Conservation (phyloP, 2,329 filamentous ascomycete genomes). For the Aspergillus pseudotamarii region DNA sequence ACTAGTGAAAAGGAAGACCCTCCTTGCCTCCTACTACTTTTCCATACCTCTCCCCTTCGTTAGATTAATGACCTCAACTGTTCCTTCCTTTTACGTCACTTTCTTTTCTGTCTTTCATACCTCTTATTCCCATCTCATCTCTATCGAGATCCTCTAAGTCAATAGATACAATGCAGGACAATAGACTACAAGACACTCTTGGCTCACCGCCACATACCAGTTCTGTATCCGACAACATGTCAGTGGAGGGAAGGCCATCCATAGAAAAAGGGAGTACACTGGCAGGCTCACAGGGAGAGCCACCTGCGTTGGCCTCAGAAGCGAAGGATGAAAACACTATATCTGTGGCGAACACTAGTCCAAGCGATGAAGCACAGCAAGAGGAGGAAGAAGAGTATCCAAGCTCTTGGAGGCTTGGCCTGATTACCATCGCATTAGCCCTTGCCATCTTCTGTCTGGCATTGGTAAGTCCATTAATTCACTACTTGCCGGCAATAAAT, state of each 20-base stretch:
- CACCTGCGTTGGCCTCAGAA: background rate
- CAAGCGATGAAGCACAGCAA: slow-evolving; percentile 16
- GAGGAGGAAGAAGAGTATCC: slow-evolving; percentile 36
- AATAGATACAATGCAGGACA: background rate
- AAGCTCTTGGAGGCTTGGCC: slow-evolving; percentile 30
- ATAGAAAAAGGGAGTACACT: slow-evolving; percentile 29
- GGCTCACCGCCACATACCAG: slow-evolving; percentile 1
- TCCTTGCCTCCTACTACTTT: background rate
- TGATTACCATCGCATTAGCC: slow-evolving; percentile 42
- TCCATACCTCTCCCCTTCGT: background rate
- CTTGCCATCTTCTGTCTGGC: slow-evolving; percentile 44
- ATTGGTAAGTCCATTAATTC: slow-evolving; percentile 26
- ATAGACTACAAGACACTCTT: background rate
- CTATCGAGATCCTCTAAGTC: background rate
- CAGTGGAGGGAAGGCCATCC: slow-evolving; percentile 5
- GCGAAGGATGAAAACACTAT: background rate
- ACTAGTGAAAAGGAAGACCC: no score
- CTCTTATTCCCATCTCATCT: background rate
- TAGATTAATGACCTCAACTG: background rate
- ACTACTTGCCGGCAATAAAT: background rate
- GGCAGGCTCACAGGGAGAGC: slow-evolving; percentile 15
- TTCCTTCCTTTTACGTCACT: background rate
- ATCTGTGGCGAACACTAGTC: background rate
- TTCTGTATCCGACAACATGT: slow-evolving; percentile 5
- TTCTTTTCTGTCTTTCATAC: background rate